These are phyloP conservation scores for Talaromyces sp. DNA, from an alignment of 2,329 filamentous ascomycete species.

Conservation along the genomic window DNA sequence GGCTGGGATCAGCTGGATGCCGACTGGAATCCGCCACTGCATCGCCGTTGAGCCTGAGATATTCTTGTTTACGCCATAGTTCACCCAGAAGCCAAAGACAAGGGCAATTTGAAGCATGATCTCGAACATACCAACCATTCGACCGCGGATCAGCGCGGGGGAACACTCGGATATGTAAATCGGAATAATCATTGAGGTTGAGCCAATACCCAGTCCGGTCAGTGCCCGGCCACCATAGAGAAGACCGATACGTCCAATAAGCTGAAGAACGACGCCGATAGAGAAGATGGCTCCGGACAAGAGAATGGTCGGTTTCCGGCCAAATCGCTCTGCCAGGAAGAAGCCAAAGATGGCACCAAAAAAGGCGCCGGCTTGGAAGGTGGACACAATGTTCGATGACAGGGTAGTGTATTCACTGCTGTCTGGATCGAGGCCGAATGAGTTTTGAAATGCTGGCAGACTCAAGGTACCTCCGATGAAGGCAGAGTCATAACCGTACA, in stretches of 20 bases:
- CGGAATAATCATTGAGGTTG: slow-evolving; percentile 50
- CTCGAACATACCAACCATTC: slow-evolving; percentile 55
- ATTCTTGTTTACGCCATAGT: slow-evolving; percentile 41
- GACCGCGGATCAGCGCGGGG: slow-evolving; percentile 52
- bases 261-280: slow-evolving; percentile 59
- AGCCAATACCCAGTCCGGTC: slow-evolving; percentile 24
- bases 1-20: slow-evolving; percentile 58
- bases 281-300: slow-evolving; percentile 53
- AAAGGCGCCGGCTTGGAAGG: slow-evolving; percentile 7
- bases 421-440: slow-evolving; percentile 1
- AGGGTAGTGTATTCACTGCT: neutral
- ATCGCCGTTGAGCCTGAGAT: slow-evolving; percentile 33
- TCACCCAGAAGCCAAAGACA: slow-evolving; percentile 45
- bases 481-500: slow-evolving; percentile 8
- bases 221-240: slow-evolving; percentile 4
- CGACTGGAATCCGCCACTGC: slow-evolving; percentile 56
- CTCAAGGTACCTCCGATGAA: slow-evolving; percentile 8
- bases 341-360: slow-evolving; percentile 52
- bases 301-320: slow-evolving; percentile 54
- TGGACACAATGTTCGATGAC: slow-evolving; percentile 5
- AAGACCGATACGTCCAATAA: slow-evolving; percentile 1
- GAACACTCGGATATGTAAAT: slow-evolving; percentile 55
- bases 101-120: slow-evolving; percentile 45
- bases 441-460: slow-evolving; percentile 2
- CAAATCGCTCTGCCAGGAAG: slow-evolving; percentile 51